A percentile compares a stretch with the other conserved stretches of the same genome.
phyloP scores from a whole-genome alignment of 257 asterid species.

The Solanum tacnaense region DNA sequence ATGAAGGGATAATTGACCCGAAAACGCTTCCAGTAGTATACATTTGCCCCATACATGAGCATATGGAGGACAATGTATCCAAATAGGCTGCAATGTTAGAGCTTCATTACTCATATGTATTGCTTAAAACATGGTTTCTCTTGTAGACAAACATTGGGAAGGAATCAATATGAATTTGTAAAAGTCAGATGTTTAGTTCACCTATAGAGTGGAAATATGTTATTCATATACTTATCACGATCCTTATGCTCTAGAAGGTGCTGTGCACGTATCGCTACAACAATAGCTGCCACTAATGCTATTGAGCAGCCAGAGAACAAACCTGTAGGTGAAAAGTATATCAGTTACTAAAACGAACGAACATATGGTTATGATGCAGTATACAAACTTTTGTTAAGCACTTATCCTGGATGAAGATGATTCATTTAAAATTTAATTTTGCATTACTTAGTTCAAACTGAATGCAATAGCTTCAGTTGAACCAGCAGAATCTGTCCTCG shows the following conservation, averaged over 20 bases:
- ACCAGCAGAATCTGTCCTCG: too few relatives aligned
- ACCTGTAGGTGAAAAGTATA: slow-evolving; percentile 33
- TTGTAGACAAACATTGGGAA: neutral
- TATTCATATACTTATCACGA: slow-evolving; percentile 47
- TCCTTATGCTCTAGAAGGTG: slow-evolving; percentile 38
- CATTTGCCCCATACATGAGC: slow-evolving; percentile 49
- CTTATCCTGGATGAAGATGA: neutral
- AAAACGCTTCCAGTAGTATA: slow-evolving; percentile 63
- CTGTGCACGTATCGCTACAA: slow-evolving; percentile 29
- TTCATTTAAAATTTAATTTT: neutral
- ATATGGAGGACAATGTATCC: slow-evolving; percentile 65
- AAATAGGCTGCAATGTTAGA: slow-evolving; percentile 43
- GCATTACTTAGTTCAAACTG: too few relatives aligned
- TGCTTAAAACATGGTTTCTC: neutral
- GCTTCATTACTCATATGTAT: neutral
- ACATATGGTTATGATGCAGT: neutral
- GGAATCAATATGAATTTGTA: neutral
- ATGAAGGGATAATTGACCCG: slow-evolving; percentile 73
- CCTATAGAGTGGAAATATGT: slow-evolving; percentile 81
- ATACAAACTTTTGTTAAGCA: neutral
- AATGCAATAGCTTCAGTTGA: too few relatives aligned
- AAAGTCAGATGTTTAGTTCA: slow-evolving; percentile 1
- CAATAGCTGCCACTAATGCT: slow-evolving; percentile 47
- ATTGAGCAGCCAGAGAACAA: slow-evolving; percentile 66
- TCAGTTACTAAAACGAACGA: neutral